phyloP scores from a whole-genome alignment of 306 rosid species.

The Rosa rugosa region DNA sequence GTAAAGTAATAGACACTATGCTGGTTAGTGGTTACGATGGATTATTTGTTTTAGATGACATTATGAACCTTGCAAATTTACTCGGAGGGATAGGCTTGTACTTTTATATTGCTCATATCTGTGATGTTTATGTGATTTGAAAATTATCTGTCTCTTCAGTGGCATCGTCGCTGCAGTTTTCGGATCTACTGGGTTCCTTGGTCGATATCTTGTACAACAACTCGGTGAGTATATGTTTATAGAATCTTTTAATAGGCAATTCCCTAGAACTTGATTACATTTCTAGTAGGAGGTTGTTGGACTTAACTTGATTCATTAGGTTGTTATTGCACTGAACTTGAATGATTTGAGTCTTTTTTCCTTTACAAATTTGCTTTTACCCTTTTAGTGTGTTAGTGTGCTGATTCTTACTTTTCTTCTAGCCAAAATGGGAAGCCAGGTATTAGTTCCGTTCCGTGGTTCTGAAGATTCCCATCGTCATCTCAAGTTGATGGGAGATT shows the following conservation, averaged over 20 bases:
- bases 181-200: constrained; percentile 98
- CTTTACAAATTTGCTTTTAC: neutral
- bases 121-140: neutral
- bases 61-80: neutral
- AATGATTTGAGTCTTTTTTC: neutral
- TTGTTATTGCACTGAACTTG: constrained; percentile 7
- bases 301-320: neutral
- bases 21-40: neutral
- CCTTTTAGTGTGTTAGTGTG: constrained; percentile 17
- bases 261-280: neutral
- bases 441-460: constrained; percentile 90
- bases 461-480: constrained; percentile 94
- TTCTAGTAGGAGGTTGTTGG: neutral
- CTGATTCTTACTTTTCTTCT: constrained; percentile 36
- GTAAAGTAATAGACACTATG: neutral
- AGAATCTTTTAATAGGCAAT: neutral
- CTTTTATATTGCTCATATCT: neutral
- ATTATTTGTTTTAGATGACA: neutral
- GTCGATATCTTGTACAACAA: constrained; percentile 97
- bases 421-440: constrained; percentile 99
- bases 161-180: constrained; percentile 93
- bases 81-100: neutral
- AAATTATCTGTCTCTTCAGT: constrained; percentile 45
- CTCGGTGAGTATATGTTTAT: constrained; percentile 54
- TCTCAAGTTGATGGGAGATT: constrained; percentile 97